Conservation (phyloP, 768 basidiomycete species). For the Pulveroboletus sp. region DNA sequence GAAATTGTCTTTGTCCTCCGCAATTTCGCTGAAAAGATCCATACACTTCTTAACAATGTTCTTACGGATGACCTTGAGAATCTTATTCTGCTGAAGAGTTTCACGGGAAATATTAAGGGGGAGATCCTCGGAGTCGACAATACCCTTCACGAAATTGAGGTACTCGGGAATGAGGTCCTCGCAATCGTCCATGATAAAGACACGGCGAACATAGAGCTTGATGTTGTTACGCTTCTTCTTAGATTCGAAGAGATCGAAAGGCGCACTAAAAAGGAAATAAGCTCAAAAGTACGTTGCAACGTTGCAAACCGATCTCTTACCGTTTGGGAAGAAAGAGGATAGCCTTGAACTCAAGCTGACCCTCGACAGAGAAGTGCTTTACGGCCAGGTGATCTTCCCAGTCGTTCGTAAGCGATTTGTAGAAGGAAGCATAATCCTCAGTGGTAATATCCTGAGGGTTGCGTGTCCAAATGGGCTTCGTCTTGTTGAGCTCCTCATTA, state of each 20-base stretch:
- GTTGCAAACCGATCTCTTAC: conserved; percentile 37
- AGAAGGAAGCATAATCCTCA: conserved; percentile 95
- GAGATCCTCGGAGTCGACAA: conserved; percentile 99
- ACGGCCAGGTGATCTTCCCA: conserved; percentile 99
- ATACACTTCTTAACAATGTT: conserved; percentile 98
- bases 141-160: conserved; percentile 99
- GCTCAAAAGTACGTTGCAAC: background rate
- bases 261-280: conserved; percentile 54
- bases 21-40: conserved; percentile 92
- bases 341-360: conserved; percentile 99
- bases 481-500: conserved; percentile 99
- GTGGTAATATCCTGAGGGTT: conserved; percentile 90
- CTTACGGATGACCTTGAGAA: conserved; percentile 99
- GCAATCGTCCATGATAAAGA: conserved; percentile 99
- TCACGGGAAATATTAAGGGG: conserved; percentile 99
- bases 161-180: conserved; percentile 99
- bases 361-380: conserved; percentile 99
- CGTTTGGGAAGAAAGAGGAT: conserved; percentile 97
- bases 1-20: conserved; percentile 99
- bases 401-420: conserved; percentile 99
- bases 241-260: conserved; percentile 99
- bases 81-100: conserved; percentile 99
- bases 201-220: conserved; percentile 99
- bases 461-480: conserved; percentile 99
- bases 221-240: conserved; percentile 99